Percentiles rank a stretch among this genome's conserved stretches.
Evolutionary conservation across 352 stramenopile species (phyloP).

Genomic region (Globisporangium apiculatum): DNA sequence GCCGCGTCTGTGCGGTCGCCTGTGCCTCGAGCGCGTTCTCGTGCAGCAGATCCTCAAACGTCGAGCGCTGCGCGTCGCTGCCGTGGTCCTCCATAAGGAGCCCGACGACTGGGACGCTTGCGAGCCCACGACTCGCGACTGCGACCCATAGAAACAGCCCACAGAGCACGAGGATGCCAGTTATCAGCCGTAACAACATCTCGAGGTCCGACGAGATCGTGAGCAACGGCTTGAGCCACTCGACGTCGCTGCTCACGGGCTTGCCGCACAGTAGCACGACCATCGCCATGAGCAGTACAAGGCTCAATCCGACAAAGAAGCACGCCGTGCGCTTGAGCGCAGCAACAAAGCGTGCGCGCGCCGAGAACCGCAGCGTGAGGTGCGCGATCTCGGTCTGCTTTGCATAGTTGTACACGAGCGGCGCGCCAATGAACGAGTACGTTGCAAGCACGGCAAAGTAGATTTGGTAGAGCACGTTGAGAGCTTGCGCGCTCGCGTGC

Average conservation of each 20-base stretch:
- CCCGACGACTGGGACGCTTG: constrained; percentile 65
- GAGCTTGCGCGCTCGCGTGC: constrained; percentile 38
- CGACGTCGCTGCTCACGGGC: constrained; percentile 62
- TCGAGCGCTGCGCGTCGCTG: constrained; percentile 56
- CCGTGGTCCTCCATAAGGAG: constrained; percentile 74
- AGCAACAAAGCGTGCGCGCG: constrained; percentile 39
- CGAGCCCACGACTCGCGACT: constrained; percentile 60
- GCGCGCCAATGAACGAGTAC: constrained; percentile 66
- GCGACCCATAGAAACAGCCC: constrained; percentile 78
- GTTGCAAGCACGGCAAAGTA: constrained; percentile 55
- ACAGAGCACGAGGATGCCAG: constrained; percentile 62
- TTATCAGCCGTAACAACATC: constrained; percentile 61
- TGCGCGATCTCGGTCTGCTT: constrained; percentile 81
- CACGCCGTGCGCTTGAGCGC: constrained; percentile 69
- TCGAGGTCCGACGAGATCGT: constrained; percentile 69
- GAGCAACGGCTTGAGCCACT: constrained; percentile 80
- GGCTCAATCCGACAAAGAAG: constrained; percentile 58
- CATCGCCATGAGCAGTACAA: constrained; percentile 65
- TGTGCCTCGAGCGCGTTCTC: constrained; percentile 74
- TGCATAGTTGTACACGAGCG: constrained; percentile 77
- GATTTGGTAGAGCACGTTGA: constrained; percentile 62
- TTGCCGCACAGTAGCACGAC: constrained; percentile 71
- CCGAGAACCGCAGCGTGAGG: constrained; percentile 61
- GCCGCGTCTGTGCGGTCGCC: constrained; percentile 53
- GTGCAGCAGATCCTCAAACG: constrained; percentile 62